Base-by-base conservation (phyloP, 257 asterid genomes). In the Forsythia suspensa region DNA sequence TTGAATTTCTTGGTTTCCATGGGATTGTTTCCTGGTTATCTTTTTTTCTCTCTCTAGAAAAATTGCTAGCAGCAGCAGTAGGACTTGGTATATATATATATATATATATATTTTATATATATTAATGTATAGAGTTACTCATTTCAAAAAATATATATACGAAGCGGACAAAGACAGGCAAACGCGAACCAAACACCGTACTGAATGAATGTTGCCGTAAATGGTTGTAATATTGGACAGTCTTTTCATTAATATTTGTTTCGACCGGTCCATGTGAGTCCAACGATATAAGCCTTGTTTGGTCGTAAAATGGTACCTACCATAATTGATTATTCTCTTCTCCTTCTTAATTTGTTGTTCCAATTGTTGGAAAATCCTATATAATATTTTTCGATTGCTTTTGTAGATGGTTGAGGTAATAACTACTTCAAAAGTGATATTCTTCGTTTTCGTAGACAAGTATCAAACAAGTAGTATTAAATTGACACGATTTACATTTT, bases 1-100 rank as follows among this genome's bases (percentile, higher is more conserved):
- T 70, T 81, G 38, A 83, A 59, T 79, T 79, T 78, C 68, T 71
- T 42, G 65, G 76, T 61, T 79, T 70, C 79, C 87, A 87, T 79
- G 37, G 77, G 38, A 76, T 1, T 40, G 12, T 59, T 21, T 15
- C 41, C 1, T 8, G 37, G 67, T 57, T 72, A 21, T 68, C 3
- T 34, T 12, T 52, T 39, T 55, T 18, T 63, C 44, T 77, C 74
- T 44, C 20, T 55, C 65, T 81, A 8, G 15, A 10, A 61, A 24
- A 61, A 61, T 21, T 61, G 15, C 69, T 16, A 57, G 29, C 3
- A 8, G 38, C 5, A 2, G 15, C 21, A 61, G 69, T 8, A 21
- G 5, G 12, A 3, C 36, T 24, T 61, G 16, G 38, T 61, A 7
- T 51, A 51, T 61, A 61, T 20, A 52, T 24, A 24, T 24, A 24